Percentiles rank a stretch among this genome's conserved stretches.
Conservation (phyloP, 1,284 basidiomycete genomes). For the Ustilago shanxiensis region DNA sequence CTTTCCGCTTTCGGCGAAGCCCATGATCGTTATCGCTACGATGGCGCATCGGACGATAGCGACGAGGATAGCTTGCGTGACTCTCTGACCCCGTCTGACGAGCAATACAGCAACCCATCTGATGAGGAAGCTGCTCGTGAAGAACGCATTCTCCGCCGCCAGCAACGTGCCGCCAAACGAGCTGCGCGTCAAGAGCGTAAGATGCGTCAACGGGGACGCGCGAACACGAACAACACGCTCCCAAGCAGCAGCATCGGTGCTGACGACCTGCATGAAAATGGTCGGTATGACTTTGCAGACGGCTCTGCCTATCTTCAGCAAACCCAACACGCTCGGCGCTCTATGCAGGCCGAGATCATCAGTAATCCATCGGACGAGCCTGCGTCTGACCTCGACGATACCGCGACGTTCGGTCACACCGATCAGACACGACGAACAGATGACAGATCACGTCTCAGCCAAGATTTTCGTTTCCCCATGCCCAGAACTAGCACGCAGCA, state of each 20-base stretch:
- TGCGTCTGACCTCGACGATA: conserved; percentile 40
- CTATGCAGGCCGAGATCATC: conserved; percentile 37
- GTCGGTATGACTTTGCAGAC: conserved; percentile 5
- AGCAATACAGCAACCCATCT: conserved; percentile 63
- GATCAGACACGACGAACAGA: conserved; percentile 9
- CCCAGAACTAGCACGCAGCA: conserved; percentile 6
- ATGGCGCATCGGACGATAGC: conserved; percentile 13
- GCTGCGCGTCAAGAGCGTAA: conserved; percentile 27
- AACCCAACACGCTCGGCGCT: conserved; percentile 3
- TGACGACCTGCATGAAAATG: conserved; percentile 25
- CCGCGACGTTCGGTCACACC: conserved; percentile 42
- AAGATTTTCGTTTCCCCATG: conserved; percentile 55
- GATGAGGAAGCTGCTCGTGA: conserved; percentile 61
- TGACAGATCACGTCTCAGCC: conserved; percentile 29
- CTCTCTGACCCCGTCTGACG: conserved; percentile 48
- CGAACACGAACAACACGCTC: conserved; percentile 54
- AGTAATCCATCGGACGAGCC: conserved; percentile 60
- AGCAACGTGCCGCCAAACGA: conserved; percentile 39
- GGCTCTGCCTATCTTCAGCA: neutral
- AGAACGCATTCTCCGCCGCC: conserved; percentile 42
- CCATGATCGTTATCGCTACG: conserved; percentile 13
- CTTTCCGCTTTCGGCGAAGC: conserved; percentile 31
- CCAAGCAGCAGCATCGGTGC: conserved; percentile 59
- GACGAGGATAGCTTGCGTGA: conserved; percentile 35
- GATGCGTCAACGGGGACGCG: conserved; percentile 31